A percentile compares a stretch with the other conserved stretches of the same genome.
Conservation (phyloP, 2,329 filamentous ascomycete species). For the Cladosporium sp. region DNA sequence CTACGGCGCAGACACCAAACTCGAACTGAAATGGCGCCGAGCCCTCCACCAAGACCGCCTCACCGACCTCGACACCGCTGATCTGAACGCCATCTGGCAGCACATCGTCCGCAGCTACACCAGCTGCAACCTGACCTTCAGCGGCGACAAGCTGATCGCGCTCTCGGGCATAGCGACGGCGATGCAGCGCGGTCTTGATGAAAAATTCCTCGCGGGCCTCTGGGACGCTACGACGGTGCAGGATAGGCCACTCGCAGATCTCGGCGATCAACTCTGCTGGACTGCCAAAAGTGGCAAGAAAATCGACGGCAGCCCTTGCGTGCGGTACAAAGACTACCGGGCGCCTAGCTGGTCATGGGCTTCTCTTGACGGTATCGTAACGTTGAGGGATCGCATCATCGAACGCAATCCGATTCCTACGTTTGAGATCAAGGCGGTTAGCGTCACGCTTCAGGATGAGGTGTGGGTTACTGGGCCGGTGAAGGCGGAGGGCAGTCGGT, state of each 20-base stretch:
- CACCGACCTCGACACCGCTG: not conserved
- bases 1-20: not conserved
- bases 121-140: conserved; percentile 6
- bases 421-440: not conserved
- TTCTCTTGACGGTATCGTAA: not conserved
- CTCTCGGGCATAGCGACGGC: not conserved
- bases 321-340: not conserved
- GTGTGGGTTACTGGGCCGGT: not conserved
- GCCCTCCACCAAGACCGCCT: not conserved
- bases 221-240: not conserved
- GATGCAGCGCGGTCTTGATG: not conserved
- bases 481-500: not conserved
- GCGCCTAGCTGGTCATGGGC: conserved; percentile 8
- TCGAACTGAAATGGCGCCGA: not conserved
- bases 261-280: conserved; percentile 4
- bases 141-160: conserved; percentile 2
- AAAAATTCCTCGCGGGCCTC: not conserved
- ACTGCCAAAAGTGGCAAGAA: not conserved
- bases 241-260: not conserved
- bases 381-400: not conserved
- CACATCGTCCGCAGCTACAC: conserved; percentile 4
- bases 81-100: conserved; percentile 1
- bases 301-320: not conserved
- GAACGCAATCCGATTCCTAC: not conserved
- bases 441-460: not conserved